Base-by-base conservation (phyloP, 495 filamentous ascomycete species). In the Beverwykella pulmonaria region DNA sequence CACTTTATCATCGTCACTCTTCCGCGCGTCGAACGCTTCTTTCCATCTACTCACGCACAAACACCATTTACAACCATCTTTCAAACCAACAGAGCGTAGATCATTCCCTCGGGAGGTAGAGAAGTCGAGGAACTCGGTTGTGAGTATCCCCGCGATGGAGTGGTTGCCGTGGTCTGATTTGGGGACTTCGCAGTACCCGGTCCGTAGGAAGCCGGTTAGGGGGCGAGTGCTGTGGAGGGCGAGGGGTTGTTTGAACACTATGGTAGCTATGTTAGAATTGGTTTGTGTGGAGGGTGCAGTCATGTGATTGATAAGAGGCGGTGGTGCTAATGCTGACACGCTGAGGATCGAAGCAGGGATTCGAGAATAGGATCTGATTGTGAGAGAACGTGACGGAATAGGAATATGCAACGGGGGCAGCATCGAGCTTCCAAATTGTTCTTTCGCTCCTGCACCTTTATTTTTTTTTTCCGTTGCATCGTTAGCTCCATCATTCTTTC, bases 51-150 rank as follows among this genome's bases (percentile, higher is more conserved):
- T 66, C 4, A 82, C 81, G 67, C 83, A 83, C 9, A 87, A 70
- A 68, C 86, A 88, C 85, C 86, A 87, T 63, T 81, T 82, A 56
- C 83, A 86, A 4, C 86, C 84, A 14, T 73, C 77, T 26, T 77
- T 82, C 27, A 87, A 76, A 20, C 85, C 85, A 5, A 56, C 61
- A 30, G 79, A 73, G 2, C 82, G 44, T 19, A 89, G 76, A 63
- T 87, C 82, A 68, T 88, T 88, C 44, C 84, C 85, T 17, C 79
- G 75, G 0, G 79, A 76, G 39, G 83, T 83, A 47, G 78, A 78
- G 74, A 83, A 87, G 67, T 87, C 81, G 19, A 88, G 82, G 71
- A 88, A 88, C 68, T 83, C 78, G 50, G 82, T 78, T 10, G 84
- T 84, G 14, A 88, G 71, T n/a, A 83, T 73, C 29, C 79, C 83